Evolutionary conservation across 2,329 filamentous ascomycete species (phyloP).

Genomic region (Sporothrix variecibatus): DNA sequence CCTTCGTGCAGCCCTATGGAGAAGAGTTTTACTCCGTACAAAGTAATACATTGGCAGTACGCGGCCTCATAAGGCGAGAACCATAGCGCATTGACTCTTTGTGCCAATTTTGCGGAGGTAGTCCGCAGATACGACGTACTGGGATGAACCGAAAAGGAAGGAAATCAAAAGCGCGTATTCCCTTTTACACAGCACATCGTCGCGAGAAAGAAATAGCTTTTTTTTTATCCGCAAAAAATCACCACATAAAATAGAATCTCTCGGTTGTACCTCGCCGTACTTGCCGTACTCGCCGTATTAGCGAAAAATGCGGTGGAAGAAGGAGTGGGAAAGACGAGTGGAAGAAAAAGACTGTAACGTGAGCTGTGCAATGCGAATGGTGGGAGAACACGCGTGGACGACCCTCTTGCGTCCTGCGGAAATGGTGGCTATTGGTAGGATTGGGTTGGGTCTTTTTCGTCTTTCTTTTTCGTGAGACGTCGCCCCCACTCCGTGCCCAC

Average conservation of each 20-base stretch:
- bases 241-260: not conserved
- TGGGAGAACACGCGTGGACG: too few species aligned
- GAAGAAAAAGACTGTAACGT: not conserved
- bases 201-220: not conserved
- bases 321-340: not conserved
- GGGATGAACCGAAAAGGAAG: not conserved
- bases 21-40: not conserved
- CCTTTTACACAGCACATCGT: not conserved
- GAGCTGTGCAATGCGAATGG: not conserved
- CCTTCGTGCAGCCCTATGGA: not conserved
- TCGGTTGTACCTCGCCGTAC: not conserved
- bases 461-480: not conserved
- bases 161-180: not conserved
- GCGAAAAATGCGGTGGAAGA: not conserved
- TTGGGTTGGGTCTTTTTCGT: not conserved
- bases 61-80: not conserved
- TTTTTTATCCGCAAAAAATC: not conserved
- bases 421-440: not conserved
- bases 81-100: too few species aligned
- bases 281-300: not conserved
- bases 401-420: not conserved
- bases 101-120: not conserved
- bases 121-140: not conserved
- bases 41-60: not conserved
- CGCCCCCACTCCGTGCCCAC: not conserved